Evolutionary conservation across 2,329 filamentous ascomycete genomes (phyloP).

Genomic region (Neospermospora avenae): DNA sequence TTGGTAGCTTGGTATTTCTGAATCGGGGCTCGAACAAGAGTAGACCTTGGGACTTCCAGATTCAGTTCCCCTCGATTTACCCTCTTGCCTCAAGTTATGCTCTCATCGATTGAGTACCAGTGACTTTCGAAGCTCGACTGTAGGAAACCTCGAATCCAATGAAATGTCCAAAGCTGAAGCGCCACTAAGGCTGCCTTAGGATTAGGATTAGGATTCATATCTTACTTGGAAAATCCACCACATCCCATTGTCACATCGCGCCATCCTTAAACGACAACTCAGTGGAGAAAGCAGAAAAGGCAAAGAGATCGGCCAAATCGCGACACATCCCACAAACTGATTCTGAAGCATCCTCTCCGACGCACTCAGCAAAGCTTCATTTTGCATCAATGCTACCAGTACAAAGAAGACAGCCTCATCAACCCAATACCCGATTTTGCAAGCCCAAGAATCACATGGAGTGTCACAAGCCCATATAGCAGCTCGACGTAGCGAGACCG

Average conservation of each 20-base stretch:
- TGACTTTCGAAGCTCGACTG: no score
- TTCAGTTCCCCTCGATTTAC: no score
- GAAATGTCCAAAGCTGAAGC: no score
- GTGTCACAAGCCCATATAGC: background rate
- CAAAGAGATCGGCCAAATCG: background rate
- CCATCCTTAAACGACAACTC: background rate
- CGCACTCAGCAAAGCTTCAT: background rate
- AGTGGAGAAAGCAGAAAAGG: background rate
- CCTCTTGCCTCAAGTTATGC: no score
- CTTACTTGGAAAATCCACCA: background rate
- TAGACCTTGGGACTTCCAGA: no score
- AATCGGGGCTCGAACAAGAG: no score
- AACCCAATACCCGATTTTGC: background rate
- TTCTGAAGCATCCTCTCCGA: background rate
- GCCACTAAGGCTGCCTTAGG: no score
- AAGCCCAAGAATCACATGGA: background rate
- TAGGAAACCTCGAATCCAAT: no score
- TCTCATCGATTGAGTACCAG: no score
- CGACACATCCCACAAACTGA: background rate
- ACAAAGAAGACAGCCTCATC: background rate
- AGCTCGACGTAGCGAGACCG: background rate
- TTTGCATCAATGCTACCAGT: background rate
- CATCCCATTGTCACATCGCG: background rate
- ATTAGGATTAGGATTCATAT: no score
- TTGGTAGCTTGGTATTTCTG: no score